These are phyloP conservation scores for Ceratocystis alfenasii DNA, from an alignment of 2,329 filamentous ascomycete species.

Conservation along the genomic window DNA sequence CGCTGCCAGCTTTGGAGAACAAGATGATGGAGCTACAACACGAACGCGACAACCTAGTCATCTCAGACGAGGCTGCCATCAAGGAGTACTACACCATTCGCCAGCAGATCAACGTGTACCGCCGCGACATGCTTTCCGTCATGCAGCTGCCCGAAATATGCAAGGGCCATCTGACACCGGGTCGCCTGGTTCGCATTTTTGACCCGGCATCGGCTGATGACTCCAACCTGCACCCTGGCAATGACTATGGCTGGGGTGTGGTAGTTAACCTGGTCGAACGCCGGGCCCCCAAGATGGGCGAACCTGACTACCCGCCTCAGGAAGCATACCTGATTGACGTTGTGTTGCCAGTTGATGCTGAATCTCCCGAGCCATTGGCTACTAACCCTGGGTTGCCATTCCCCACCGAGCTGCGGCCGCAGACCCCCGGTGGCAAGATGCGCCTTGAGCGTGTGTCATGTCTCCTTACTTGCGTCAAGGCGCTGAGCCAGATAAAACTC, in stretches of 20 bases:
- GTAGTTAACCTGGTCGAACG: slow-evolving; percentile 62
- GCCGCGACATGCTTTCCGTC: slow-evolving; percentile 78
- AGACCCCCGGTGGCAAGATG: slow-evolving; percentile 50
- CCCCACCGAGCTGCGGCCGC: slow-evolving; percentile 52
- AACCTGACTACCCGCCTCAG: slow-evolving; percentile 59
- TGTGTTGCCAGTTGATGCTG: slow-evolving; percentile 49
- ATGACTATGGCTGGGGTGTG: slow-evolving; percentile 88
- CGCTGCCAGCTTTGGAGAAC: slow-evolving; percentile 71
- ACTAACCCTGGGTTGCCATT: slow-evolving; percentile 34
- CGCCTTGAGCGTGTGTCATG: slow-evolving; percentile 78
- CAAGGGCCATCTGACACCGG: slow-evolving; percentile 70
- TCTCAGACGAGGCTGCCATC: slow-evolving; percentile 76
- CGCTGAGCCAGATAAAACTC: slow-evolving; percentile 71
- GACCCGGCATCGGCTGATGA: slow-evolving; percentile 36
- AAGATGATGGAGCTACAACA: slow-evolving; percentile 68
- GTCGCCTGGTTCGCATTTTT: slow-evolving; percentile 79
- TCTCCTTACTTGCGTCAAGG: slow-evolving; percentile 71
- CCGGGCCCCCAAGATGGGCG: slow-evolving; percentile 52
- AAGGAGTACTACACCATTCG: slow-evolving; percentile 90
- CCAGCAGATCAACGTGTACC: slow-evolving; percentile 70
- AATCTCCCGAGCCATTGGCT: slow-evolving; percentile 31
- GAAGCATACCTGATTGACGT: slow-evolving; percentile 77
- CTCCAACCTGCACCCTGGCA: slow-evolving; percentile 34
- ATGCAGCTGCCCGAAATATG: slow-evolving; percentile 87
- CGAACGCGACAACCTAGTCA: slow-evolving; percentile 59